These are phyloP conservation scores for Helminthosporium solani DNA, from an alignment of 2,329 filamentous ascomycete species.

Conservation along the genomic window DNA sequence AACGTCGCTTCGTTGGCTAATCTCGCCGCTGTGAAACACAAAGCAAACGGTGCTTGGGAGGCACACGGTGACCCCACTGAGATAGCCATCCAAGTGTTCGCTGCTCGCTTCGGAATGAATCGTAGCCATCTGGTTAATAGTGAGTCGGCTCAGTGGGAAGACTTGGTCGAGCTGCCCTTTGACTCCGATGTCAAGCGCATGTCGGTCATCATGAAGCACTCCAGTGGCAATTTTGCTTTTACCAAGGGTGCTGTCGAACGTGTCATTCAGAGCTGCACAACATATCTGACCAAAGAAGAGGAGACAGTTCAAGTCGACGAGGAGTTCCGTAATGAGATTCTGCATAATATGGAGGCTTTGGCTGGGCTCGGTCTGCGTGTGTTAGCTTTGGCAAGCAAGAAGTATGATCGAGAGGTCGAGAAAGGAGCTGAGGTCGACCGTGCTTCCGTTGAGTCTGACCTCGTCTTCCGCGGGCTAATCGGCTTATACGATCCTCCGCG, in stretches of 20 bases:
- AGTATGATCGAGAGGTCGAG: slow-evolving; percentile 45
- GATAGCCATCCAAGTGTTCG: slow-evolving; percentile 74
- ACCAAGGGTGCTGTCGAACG: slow-evolving; percentile 71
- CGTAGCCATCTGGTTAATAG: slow-evolving; percentile 52
- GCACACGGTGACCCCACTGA: slow-evolving; percentile 56
- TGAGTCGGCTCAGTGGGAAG: slow-evolving; percentile 29
- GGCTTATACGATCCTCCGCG: slow-evolving; percentile 86
- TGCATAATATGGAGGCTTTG: slow-evolving; percentile 68
- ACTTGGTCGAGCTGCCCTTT: slow-evolving; percentile 67
- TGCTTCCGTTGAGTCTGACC: slow-evolving; percentile 62
- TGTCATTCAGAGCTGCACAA: slow-evolving; percentile 63
- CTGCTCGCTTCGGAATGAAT: slow-evolving; percentile 66
- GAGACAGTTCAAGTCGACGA: slow-evolving; percentile 50
- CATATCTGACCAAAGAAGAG: slow-evolving; percentile 49
- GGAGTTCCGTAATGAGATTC: slow-evolving; percentile 56
- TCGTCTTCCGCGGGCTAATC: slow-evolving; percentile 74
- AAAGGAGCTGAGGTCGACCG: slow-evolving; percentile 55
- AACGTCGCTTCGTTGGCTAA: slow-evolving; percentile 48
- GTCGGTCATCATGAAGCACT: slow-evolving; percentile 63
- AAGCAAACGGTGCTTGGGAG: slow-evolving; percentile 41
- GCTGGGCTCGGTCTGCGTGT: slow-evolving; percentile 68
- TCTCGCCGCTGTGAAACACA: slow-evolving; percentile 49
- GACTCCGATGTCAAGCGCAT: slow-evolving; percentile 75
- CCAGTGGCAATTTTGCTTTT: slow-evolving; percentile 48
- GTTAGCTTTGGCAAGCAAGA: slow-evolving; percentile 61